phyloP scores from a whole-genome alignment of 371 early-diverging fungal genomes.

The Apophysomyces sp. region DNA sequence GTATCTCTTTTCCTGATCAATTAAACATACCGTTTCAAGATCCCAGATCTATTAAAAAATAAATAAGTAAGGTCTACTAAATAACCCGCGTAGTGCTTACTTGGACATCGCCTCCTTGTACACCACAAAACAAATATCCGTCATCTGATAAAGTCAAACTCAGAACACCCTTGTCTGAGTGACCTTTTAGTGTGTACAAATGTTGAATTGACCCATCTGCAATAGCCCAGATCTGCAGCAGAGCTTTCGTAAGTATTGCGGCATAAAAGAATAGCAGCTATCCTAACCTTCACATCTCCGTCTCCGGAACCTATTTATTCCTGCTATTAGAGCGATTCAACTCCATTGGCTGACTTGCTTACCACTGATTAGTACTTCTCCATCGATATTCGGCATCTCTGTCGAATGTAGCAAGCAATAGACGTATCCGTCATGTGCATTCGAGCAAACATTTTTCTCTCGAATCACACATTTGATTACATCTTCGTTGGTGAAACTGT shows the following conservation, averaged over 20 bases:
- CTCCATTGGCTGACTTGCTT: constrained; percentile 1
- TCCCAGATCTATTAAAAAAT: constrained; percentile 64
- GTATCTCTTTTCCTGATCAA: neutral
- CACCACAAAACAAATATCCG: constrained; percentile 74
- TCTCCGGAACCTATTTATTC: constrained; percentile 61
- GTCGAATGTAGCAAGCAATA: constrained; percentile 62
- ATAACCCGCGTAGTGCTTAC: constrained; percentile 19
- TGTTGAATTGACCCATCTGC: constrained; percentile 37
- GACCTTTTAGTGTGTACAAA: constrained; percentile 47
- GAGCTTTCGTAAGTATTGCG: neutral
- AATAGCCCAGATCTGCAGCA: constrained; percentile 58
- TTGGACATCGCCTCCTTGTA: constrained; percentile 78
- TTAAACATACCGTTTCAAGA: constrained; percentile 62
- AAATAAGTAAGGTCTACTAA: neutral
- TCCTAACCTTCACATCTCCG: constrained; percentile 62
- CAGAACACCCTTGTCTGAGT: constrained; percentile 61
- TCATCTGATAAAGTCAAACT: constrained; percentile 65
- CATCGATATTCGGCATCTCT: constrained; percentile 53
- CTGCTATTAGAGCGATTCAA: neutral
- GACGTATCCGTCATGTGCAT: constrained; percentile 79
- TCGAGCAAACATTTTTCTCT: constrained; percentile 52
- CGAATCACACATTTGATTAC: constrained; percentile 56
- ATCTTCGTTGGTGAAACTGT: constrained; percentile 28
- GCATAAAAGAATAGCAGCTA: neutral
- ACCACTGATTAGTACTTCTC: constrained; percentile 65